Evolutionary conservation across 805 yeast species (phyloP), one percentile per base, ranked within the genome.

Genomic region (Kodamaea hsintzibuensis): DNA sequence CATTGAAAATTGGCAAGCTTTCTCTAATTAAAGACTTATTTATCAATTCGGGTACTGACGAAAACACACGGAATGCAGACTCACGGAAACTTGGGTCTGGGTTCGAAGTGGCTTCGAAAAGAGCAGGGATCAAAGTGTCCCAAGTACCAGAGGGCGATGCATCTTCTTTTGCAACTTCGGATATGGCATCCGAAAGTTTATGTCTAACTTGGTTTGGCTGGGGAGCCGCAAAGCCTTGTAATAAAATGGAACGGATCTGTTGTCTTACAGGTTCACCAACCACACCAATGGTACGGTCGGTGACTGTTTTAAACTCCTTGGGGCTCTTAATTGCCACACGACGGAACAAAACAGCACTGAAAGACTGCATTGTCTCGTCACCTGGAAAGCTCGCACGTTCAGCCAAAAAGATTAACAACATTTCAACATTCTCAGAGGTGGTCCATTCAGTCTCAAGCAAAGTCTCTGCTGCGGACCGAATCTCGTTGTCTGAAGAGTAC

Each of bases 111-210:
- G 95, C 91, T 61, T 82, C 83, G 57, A 90, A 82, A 40, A 93
- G 75, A 0, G 91, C 84, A 50, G 89, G 91, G 39, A 91, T 72
- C 48, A 88, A 80, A 42, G 89, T 92, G 13, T 86, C 82, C 99
- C 99, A 93, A 3, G 76, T 69, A 3, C 78, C 79, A 18, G 76
- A 77, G 16, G 74, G 77, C 2, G 74, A 62, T 12, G 82, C 85
- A 55, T 84, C 87, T 47, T 77, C 80, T 62, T 86, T 85, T 1
- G 97, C 96, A 46, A 93, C 83, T 71, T 92, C 98, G 0, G 98
- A 89, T 47, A 95, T 87, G 7, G 96, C 96, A 75, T 95, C 99
- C 1, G 97, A 86, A 48, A 95, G 75, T 66, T 93, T 95, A 70
- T 93, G 97, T 67, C 98, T 85, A 33, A 91, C 91, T 57, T 82